phyloP scores from a whole-genome alignment of 2,329 filamentous ascomycete genomes.

The Sporothrix sp. region DNA sequence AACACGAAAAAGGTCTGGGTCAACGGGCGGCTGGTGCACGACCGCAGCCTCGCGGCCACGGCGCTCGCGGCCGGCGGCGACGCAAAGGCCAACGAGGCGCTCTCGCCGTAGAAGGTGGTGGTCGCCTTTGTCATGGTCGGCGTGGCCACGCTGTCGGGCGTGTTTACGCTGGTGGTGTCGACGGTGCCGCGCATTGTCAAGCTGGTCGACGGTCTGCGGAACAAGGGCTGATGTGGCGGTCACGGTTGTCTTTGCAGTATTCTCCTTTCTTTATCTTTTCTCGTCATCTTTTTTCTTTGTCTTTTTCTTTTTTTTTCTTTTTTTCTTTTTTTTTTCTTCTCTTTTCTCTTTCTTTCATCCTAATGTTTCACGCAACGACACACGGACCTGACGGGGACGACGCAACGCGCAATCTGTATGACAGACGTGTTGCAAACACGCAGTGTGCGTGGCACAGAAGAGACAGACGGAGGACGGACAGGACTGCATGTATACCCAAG shows the following conservation, averaged over 20 bases:
- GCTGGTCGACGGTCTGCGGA: neutral
- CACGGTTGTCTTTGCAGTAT: neutral
- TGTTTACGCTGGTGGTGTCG: slow-evolving; percentile 5
- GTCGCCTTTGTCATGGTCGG: slow-evolving; percentile 1
- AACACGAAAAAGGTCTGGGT: slow-evolving; percentile 90
- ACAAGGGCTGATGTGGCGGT: no score
- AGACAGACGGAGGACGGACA: neutral
- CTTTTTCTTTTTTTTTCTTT: neutral
- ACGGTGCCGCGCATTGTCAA: neutral
- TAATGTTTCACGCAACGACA: no score
- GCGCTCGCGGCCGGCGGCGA: neutral
- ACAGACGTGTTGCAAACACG: no score
- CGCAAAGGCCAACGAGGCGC: neutral
- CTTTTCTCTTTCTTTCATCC: no score
- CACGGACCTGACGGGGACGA: no score
- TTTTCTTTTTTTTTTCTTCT: no score
- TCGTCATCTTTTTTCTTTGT: neutral
- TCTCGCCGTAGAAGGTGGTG: slow-evolving; percentile 5
- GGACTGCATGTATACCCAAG: neutral
- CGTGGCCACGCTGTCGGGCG: neutral
- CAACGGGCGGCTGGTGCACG: slow-evolving; percentile 69
- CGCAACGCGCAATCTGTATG: no score
- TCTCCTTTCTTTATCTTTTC: neutral
- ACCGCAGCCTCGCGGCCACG: slow-evolving; percentile 23
- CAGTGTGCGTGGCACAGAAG: neutral